Base-by-base conservation (phyloP, 169 alveolate species). In the Miamiensis avidus region DNA sequence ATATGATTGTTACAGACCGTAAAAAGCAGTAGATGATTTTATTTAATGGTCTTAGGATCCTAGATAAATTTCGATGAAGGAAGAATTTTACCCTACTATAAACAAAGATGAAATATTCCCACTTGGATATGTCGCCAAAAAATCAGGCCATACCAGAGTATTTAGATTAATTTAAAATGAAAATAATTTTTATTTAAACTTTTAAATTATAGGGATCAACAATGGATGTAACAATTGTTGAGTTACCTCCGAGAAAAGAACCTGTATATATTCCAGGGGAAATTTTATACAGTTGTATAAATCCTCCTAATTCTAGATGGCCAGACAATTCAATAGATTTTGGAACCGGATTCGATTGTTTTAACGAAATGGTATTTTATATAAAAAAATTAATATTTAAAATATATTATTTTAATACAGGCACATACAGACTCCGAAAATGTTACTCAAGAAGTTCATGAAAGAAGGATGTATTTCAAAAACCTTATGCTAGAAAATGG, bases 281-380 rank as follows among this genome's bases (percentile, higher is more conserved):
- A 65, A 25, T 30, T 30, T 75, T 86, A 33, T 64, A 32, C 25
- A 82, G 87, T 25, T 86, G 90, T 82, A 31, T 31, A 25, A 26
- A 29, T 29, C 64, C 73, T 1, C 30, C 72, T 65, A 74, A 65
- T 11, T 0, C 31, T 34, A 65, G 90, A 31, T 86, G 74, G 74
- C 78, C 49, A 31, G 90, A 86, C 29, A 86, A 81, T 81, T 73
- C 79, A 16, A 49, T 86, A 26, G 87, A 86, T 33, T 78, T 86
- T 83, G 90, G 90, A 27, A 86, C 90, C 25, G 90, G 90, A 0
- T 86, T 86, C 29, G 90, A 86, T 34, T 86, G 90, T 29, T 78
- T 86, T 69, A 83, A 81, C 75, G 74, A 29, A 25, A 72, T 79
- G 29, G 75, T 77, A 77, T 31, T 0, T 28, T 16, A 31, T 75